phyloP scores from a whole-genome alignment of 257 asterid genomes.

The Misopates orontium region DNA sequence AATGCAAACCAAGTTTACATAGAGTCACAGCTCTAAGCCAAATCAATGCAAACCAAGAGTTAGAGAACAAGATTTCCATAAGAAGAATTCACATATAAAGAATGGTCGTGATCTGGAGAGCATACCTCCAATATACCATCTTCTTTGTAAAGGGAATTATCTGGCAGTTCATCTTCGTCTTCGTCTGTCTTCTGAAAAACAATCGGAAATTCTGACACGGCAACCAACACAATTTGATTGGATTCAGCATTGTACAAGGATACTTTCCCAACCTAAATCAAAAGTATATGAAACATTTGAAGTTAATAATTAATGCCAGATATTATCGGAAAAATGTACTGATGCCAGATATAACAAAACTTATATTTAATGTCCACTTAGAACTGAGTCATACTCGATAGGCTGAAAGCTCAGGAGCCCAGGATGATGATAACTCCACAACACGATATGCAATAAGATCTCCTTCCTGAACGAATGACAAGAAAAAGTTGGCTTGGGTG shows the following conservation, averaged over 20 bases:
- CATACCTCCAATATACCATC: constrained; percentile 92
- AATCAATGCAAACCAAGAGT: too few species aligned
- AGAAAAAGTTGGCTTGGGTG: background rate
- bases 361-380: constrained; percentile 14
- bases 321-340: background rate
- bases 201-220: constrained; percentile 68
- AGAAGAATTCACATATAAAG: background rate
- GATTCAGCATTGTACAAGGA: constrained; percentile 51
- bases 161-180: constrained; percentile 46
- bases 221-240: constrained; percentile 46
- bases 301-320: constrained; percentile 5
- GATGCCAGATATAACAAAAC: too few species aligned
- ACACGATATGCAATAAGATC: constrained; percentile 78
- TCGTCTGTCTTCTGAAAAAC: constrained; percentile 35
- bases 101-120: constrained; percentile 8
- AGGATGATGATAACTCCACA: constrained; percentile 84
- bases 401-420: constrained; percentile 88
- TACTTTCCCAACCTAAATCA: constrained; percentile 75
- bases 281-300: constrained; percentile 15
- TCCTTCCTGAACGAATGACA: constrained; percentile 59
- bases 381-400: constrained; percentile 56
- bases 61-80: too few species aligned
- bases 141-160: constrained; percentile 58
- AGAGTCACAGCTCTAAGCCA: too few species aligned
- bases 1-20: too few species aligned